Evolutionary conservation across 1,139 yeast genomes (phyloP), one percentile per base, ranked within the genome.

Genomic region (Geotrichum reessii): DNA sequence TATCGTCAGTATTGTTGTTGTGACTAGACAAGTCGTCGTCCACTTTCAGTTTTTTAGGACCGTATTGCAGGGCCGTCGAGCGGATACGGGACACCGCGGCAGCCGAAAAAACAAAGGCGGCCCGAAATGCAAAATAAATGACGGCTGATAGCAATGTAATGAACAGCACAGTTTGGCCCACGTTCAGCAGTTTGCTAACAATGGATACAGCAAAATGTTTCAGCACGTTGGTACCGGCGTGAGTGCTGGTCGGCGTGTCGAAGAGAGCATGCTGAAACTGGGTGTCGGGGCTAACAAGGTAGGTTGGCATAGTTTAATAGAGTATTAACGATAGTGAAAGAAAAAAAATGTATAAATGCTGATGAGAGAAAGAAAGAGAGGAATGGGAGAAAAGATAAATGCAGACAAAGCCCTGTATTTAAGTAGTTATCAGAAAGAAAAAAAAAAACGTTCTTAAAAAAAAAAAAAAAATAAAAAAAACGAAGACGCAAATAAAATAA

Each of bases 61-160:
- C 21, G 27, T 46, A 44, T n/a, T 44, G 51, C 8, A 44, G 49
- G 12, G 55, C 52, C 31, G 46, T 47, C 21, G n/a, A n/a, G 33
- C 56, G 52, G 17, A 49, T 24, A 47, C 44, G 21, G 3, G 40
- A 42, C 25, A 48, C 33, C n/a, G 47, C 19, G 53, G 57, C 53
- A 3, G 19, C 19, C 2, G 40, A 17, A 40, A 47, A 27, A 25
- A 47, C 19, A 25, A 47, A 53, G 24, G 47, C 21, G 24, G 51
- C 55, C 37, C 51, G 56, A 22, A 44, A 21, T 4, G 37, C 14
- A 37, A 56, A 27, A 37, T 58, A 58, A 14, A 58, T 52, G 22
- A 55, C 57, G 14, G 46, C 53, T 8, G 61, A 57, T 57, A 58
- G 53, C 9, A 56, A 50, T n/a, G 55, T 53, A 14, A 58, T 47